Conservation (phyloP, 306 rosid species). For the Casuarina equisetifolia region DNA sequence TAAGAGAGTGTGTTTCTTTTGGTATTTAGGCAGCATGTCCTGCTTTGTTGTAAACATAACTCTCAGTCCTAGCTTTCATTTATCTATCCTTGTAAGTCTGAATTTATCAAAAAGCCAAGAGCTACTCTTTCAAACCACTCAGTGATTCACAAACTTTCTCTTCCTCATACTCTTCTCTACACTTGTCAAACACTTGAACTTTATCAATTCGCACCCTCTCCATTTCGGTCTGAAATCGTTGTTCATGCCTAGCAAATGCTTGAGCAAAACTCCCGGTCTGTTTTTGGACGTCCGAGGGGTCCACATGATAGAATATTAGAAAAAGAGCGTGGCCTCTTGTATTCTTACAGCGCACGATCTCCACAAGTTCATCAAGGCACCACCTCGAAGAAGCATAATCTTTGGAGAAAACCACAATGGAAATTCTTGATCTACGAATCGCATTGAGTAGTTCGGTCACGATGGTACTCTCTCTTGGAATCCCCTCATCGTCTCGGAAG, state of each 20-base stretch:
- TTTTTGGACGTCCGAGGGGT: not conserved
- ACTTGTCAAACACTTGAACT: too few relatives aligned
- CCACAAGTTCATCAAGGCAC: not conserved
- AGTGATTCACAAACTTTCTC: too few relatives aligned
- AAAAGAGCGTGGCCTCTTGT: not conserved
- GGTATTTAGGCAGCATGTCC: too few relatives aligned
- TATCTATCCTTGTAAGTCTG: too few relatives aligned
- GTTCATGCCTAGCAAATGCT: slow-evolving; percentile 1
- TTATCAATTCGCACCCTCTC: not conserved
- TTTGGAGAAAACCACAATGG: not conserved
- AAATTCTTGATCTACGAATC: not conserved
- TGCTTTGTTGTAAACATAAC: too few relatives aligned
- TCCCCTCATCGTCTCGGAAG: not conserved
- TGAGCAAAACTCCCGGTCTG: not conserved
- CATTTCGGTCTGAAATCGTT: not conserved
- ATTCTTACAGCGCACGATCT: not conserved
- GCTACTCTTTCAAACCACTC: too few relatives aligned
- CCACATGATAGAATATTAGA: not conserved
- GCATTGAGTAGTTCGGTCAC: not conserved
- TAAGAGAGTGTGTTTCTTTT: too few relatives aligned
- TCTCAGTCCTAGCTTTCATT: too few relatives aligned
- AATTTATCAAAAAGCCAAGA: too few relatives aligned
- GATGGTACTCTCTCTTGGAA: not conserved
- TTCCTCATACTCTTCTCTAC: too few relatives aligned
- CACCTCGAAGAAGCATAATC: not conserved